Conservation (phyloP, 2,329 filamentous ascomycete genomes). For the Alternaria sp. region DNA sequence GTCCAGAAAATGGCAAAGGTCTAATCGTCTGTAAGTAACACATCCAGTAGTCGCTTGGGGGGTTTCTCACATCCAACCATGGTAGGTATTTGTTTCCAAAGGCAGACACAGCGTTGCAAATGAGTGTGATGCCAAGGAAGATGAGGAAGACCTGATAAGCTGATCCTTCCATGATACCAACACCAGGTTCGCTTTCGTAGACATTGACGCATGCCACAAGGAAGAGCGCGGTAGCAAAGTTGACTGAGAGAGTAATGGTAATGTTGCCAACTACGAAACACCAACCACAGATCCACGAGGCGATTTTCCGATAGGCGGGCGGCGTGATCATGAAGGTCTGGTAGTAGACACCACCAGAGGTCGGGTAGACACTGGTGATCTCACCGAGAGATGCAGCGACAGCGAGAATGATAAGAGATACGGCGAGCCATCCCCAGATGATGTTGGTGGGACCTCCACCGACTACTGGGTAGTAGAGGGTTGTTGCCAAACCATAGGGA, state of each 20-base stretch:
- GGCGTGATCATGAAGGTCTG: slow-evolving; percentile 79
- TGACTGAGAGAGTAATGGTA: slow-evolving; percentile 83
- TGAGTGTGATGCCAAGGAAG: slow-evolving; percentile 60
- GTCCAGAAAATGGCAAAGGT: slow-evolving; percentile 80
- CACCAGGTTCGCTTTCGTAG: slow-evolving; percentile 59
- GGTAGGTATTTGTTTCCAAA: slow-evolving; percentile 64
- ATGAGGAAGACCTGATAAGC: slow-evolving; percentile 59
- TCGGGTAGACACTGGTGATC: slow-evolving; percentile 79
- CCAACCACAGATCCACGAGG: slow-evolving; percentile 79
- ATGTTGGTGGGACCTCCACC: slow-evolving; percentile 74
- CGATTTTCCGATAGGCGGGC: slow-evolving; percentile 66
- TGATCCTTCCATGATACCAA: slow-evolving; percentile 56
- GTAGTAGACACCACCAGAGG: slow-evolving; percentile 81
- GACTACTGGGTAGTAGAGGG: slow-evolving; percentile 71
- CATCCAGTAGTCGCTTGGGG: slow-evolving; percentile 24
- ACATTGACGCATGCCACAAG: slow-evolving; percentile 65
- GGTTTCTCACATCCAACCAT: slow-evolving; percentile 70
- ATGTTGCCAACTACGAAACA: slow-evolving; percentile 81
- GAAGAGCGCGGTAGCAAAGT: slow-evolving; percentile 73
- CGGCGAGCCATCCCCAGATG: slow-evolving; percentile 76
- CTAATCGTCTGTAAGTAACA: slow-evolving; percentile 52
- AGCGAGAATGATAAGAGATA: slow-evolving; percentile 73
- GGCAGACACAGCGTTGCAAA: slow-evolving; percentile 62
- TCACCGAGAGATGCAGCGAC: slow-evolving; percentile 76
- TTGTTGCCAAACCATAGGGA: slow-evolving; percentile 77